These are phyloP conservation scores for Talaromyces sp. DNA, from an alignment of 2,329 filamentous ascomycete species.

Conservation along the genomic window DNA sequence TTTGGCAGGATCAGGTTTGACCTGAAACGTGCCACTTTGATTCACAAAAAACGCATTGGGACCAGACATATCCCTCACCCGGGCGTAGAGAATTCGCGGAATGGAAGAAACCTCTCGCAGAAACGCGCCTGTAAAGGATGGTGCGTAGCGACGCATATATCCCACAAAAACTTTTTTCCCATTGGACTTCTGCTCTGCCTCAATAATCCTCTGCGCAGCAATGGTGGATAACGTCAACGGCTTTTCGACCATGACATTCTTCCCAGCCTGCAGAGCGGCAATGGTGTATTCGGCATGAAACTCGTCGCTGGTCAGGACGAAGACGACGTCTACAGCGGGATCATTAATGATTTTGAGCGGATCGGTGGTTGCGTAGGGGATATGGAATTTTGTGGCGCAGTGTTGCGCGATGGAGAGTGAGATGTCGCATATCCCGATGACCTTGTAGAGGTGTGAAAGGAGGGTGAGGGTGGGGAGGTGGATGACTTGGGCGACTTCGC, in stretches of 20 bases:
- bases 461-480: conserved; percentile 50
- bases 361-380: conserved; percentile 30
- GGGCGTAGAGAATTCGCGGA: conserved; percentile 52
- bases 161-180: conserved; percentile 52
- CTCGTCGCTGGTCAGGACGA: conserved; percentile 52
- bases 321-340: conserved; percentile 48
- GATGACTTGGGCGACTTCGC: conserved; percentile 48
- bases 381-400: conserved; percentile 17
- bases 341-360: conserved; percentile 41
- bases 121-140: conserved; percentile 50
- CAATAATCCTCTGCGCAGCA: conserved; percentile 45
- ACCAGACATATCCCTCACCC: conserved; percentile 50
- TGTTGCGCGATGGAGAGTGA: conserved; percentile 8
- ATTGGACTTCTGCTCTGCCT: conserved; percentile 43
- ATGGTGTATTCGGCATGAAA: conserved; percentile 52
- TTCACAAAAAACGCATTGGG: conserved; percentile 40
- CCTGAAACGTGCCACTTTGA: conserved; percentile 22
- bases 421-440: conserved; percentile 51
- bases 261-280: conserved; percentile 49
- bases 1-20: not conserved
- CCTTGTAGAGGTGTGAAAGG: conserved; percentile 42
- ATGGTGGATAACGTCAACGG: conserved; percentile 49
- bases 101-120: conserved; percentile 49
- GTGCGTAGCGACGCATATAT: conserved; percentile 58
- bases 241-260: conserved; percentile 57